Evolutionary conservation across 2,329 filamentous ascomycete species (phyloP), one percentile per base, ranked within the genome.

Genomic region (Trichoderma endophyticum): DNA sequence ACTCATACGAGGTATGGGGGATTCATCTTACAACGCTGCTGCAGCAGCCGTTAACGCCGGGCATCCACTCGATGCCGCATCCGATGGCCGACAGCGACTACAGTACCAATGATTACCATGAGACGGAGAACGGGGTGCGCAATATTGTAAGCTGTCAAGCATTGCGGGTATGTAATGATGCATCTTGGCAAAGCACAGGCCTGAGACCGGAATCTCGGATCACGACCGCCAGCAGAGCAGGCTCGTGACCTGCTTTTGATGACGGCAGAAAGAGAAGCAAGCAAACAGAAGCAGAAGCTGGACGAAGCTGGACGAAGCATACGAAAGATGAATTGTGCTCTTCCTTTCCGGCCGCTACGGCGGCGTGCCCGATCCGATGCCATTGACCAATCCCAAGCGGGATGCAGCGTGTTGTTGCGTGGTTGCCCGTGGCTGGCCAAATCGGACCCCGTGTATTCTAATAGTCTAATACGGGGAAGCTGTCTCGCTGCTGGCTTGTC

Each of bases 401-500:
- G 48, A 57, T 24, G 7, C 48, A 54, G 11, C 11, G 30, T 59
- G 28, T 59, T 24, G 36, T 21, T 64, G 61, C 61, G 18, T 48
- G 21, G 24, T 28, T 26, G 32, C 21, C 32, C 60, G 21, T 62
- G 24, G 34, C 34, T 34, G 63, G 14, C 21, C n/a, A 43, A 26
- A 60, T 68, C 56, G 34, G 36, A 68, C 56, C 65, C 51, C 57
- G 32, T 36, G 34, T 36, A 36, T 1, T 15, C 5, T 36, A 15
- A 36, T 15, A 12, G 34, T 36, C 0, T 36, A 43, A 30, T 30
- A 54, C 39, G 39, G 39, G 66, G 57, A 36, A 69, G 66, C 56
- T 61, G 39, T 69, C 66, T 60, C 39, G 66, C 66, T 26, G 57
- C 28, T 69, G 39, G 57, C 66, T 69, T 69, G 66, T 59, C 39